These are phyloP conservation scores for Pleurotus citrinopileatus DNA, from an alignment of 768 basidiomycete species.

Conservation along the genomic window DNA sequence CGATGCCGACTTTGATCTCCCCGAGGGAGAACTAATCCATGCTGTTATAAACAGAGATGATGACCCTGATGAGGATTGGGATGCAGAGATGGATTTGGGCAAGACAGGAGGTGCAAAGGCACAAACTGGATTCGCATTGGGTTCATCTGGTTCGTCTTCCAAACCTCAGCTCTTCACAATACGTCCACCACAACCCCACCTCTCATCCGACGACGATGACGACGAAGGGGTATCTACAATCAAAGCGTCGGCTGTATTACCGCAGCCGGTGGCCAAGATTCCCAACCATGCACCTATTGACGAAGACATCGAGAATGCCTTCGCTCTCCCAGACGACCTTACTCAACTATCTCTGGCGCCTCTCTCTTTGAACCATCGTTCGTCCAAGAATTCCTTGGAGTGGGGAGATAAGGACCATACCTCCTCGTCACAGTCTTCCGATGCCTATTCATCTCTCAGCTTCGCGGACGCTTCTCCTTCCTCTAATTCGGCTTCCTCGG, in stretches of 20 bases:
- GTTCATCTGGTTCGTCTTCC: slow-evolving; percentile 34
- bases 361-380: slow-evolving; percentile 67
- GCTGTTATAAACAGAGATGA: slow-evolving; percentile 64
- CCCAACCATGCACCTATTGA: slow-evolving; percentile 43
- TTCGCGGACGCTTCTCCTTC: slow-evolving; percentile 71
- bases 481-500: slow-evolving; percentile 66
- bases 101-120: slow-evolving; percentile 52
- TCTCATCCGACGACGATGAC: slow-evolving; percentile 52
- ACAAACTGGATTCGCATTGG: slow-evolving; percentile 32
- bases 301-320: slow-evolving; percentile 84
- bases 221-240: slow-evolving; percentile 85
- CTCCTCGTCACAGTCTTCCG: slow-evolving; percentile 83
- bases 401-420: slow-evolving; percentile 86
- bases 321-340: slow-evolving; percentile 76
- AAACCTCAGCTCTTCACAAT: slow-evolving; percentile 52
- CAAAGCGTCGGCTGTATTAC: slow-evolving; percentile 56
- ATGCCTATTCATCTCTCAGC: slow-evolving; percentile 77
- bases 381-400: slow-evolving; percentile 82
- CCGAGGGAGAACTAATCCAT: slow-evolving; percentile 69
- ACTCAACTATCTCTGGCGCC: slow-evolving; percentile 82
- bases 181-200: slow-evolving; percentile 57
- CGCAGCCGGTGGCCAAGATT: slow-evolving; percentile 30
- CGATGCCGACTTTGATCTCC: slow-evolving; percentile 84
- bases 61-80: slow-evolving; percentile 74
- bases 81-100: slow-evolving; percentile 69